These are phyloP conservation scores for Neofusicoccum laricinum DNA, from an alignment of 2,329 filamentous ascomycete genomes.

Conservation along the genomic window DNA sequence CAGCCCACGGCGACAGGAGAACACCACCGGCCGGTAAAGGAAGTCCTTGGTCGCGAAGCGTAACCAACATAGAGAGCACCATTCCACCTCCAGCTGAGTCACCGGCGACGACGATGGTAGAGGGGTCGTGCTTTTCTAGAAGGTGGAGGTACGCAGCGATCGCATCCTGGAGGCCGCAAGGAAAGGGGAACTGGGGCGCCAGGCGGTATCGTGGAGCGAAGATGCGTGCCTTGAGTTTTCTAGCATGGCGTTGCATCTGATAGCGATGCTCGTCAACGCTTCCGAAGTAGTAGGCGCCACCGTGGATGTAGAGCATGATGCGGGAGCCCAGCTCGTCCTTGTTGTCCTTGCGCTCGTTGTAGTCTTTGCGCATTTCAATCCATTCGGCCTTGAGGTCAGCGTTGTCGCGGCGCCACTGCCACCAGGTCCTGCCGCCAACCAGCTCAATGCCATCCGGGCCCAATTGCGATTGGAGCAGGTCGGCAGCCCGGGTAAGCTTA, in stretches of 20 bases:
- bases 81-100: slow-evolving; percentile 94
- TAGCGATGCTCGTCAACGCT: slow-evolving; percentile 97
- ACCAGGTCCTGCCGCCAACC: slow-evolving; percentile 78
- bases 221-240: slow-evolving; percentile 87
- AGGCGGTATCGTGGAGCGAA: slow-evolving; percentile 84
- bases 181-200: slow-evolving; percentile 92
- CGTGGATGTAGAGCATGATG: slow-evolving; percentile 91
- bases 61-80: slow-evolving; percentile 75
- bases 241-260: slow-evolving; percentile 91
- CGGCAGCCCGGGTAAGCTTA: slow-evolving; percentile 61
- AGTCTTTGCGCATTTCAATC: slow-evolving; percentile 91
- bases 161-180: slow-evolving; percentile 87
- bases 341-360: slow-evolving; percentile 65
- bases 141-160: slow-evolving; percentile 84
- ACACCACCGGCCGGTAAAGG: slow-evolving; percentile 87
- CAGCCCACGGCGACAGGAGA: slow-evolving; percentile 92
- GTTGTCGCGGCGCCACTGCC: slow-evolving; percentile 69
- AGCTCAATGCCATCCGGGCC: slow-evolving; percentile 68
- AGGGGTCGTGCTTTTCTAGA: slow-evolving; percentile 70
- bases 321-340: slow-evolving; percentile 59
- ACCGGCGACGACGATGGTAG: slow-evolving; percentile 81
- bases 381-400: slow-evolving; percentile 76
- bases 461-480: slow-evolving; percentile 68
- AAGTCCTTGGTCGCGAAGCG: slow-evolving; percentile 76
- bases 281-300: slow-evolving; percentile 93